Evolutionary conservation across 352 stramenopile species (phyloP), one percentile per base, ranked within the genome.

Genomic region (Phytophthora foliorum): DNA sequence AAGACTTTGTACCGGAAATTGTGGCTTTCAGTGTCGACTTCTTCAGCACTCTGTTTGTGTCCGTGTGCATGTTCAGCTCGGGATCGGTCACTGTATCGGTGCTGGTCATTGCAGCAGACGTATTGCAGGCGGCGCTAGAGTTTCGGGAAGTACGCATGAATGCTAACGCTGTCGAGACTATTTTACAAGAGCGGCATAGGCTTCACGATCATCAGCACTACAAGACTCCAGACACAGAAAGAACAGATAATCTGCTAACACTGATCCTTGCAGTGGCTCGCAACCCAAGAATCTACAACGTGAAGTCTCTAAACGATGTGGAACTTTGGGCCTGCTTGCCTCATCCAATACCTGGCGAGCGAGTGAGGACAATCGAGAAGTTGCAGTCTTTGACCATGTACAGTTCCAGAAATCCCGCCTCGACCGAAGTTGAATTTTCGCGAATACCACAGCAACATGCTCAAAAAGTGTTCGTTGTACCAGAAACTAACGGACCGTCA

Each of bases 1-100:
- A 68, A 34, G 60, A 68, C 24, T 62, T 29, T 22, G 14, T 53
- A 1, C 52, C 61, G 7, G 25, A 54, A 29, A 57, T 60, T 2
- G 56, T 69, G 38, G 53, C 55, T 0, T 63, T 69, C 45, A 55
- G 13, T 2, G 45, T 61, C 0, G 48, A 69, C 25, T 62, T 51
- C 29, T 74, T 74, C 22, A 53, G 57, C 27, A 27, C 58, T 21
- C 45, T 74, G 0, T 74, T 69, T 25, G 46, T 68, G 1, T 64
- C 53, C 2, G 66, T 69, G 27, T 65, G 58, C 39, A 67, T 69
- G 52, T 67, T 45, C 9, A 69, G 29, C 31, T 56, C 58, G 2
- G 42, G 25, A 24, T 63, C 53, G 1, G 25, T 56, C 14, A 17
- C 21, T 32, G 57, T 69, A 7, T 63, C 61, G 7, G 19, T 57